These are phyloP conservation scores for Rhytidiadelphus loreus DNA, from an alignment of 225 moss, liverwort and hornwort genomes.

Conservation along the genomic window DNA sequence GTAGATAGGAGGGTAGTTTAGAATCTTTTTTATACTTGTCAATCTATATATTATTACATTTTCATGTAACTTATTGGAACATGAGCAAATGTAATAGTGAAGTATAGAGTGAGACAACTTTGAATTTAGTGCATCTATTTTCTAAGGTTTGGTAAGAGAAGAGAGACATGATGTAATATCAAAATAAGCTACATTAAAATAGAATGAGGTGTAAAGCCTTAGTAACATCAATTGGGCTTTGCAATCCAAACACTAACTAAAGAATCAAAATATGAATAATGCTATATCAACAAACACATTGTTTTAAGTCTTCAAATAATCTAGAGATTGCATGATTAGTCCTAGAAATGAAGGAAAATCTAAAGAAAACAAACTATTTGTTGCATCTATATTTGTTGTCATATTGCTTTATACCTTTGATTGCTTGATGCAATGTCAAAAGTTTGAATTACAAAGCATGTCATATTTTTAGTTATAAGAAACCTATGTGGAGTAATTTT, in stretches of 20 bases:
- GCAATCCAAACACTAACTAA: neutral
- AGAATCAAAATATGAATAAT: neutral
- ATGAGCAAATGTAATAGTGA: neutral
- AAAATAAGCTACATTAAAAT: neutral
- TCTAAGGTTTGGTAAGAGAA: neutral
- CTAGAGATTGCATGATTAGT: fast-evolving
- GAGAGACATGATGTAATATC: fast-evolving
- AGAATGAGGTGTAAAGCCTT: neutral
- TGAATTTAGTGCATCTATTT: neutral
- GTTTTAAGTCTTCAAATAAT: neutral
- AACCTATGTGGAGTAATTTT: neutral
- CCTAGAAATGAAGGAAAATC: neutral
- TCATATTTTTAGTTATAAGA: neutral
- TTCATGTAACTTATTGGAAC: neutral
- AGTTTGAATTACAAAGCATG: neutral
- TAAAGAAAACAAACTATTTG: neutral
- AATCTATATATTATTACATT: no score
- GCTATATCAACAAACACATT: neutral
- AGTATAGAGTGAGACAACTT: neutral
- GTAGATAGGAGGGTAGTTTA: fast-evolving
- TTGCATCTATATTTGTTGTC: neutral
- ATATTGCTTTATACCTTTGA: neutral
- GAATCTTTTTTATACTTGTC: neutral
- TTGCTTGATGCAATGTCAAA: neutral
- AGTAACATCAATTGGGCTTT: neutral